phyloP scores from a whole-genome alignment of 1,284 basidiomycete species.

The Melanopsichium pennsylvanicum region DNA sequence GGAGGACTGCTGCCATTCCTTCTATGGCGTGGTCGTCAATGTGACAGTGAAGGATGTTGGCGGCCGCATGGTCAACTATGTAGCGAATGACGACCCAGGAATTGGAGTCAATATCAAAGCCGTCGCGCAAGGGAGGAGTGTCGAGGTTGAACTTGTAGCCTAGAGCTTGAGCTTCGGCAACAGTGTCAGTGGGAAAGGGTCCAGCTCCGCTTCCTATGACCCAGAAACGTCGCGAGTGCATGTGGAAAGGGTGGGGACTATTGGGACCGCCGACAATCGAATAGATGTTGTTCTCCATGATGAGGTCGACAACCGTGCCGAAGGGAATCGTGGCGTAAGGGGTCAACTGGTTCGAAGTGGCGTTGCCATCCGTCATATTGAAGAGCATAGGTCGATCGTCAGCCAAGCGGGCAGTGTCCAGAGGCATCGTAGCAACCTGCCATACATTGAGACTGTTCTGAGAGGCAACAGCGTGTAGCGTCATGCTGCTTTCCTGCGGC shows the following conservation, averaged over 20 bases:
- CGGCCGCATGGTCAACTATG: conserved; percentile 38
- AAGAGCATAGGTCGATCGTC: conserved; percentile 45
- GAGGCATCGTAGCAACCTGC: conserved; percentile 42
- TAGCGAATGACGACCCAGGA: conserved; percentile 50
- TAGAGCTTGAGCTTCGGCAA: conserved; percentile 21
- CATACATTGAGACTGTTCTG: conserved; percentile 51
- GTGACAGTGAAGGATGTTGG: conserved; percentile 51
- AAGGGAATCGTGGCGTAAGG: conserved; percentile 34
- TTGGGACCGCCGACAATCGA: conserved; percentile 49
- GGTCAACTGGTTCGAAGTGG: conserved; percentile 25
- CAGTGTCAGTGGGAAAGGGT: conserved; percentile 34
- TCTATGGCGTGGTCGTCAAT: conserved; percentile 50
- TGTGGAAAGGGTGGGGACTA: conserved; percentile 51
- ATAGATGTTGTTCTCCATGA: conserved; percentile 48
- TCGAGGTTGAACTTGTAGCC: conserved; percentile 33
- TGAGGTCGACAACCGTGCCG: conserved; percentile 45
- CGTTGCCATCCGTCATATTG: conserved; percentile 34
- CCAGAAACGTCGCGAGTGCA: conserved; percentile 50
- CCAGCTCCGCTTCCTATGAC: conserved; percentile 40
- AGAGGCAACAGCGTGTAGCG: conserved; percentile 46
- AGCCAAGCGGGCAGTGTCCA: conserved; percentile 41
- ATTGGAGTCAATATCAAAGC: conserved; percentile 46
- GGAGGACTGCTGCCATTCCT: conserved; percentile 48
- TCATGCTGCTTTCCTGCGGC: conserved; percentile 33
- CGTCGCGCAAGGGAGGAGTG: conserved; percentile 45